Evolutionary conservation across 2,329 filamentous ascomycete genomes (phyloP).

Genomic region (Fusarium temperatum): DNA sequence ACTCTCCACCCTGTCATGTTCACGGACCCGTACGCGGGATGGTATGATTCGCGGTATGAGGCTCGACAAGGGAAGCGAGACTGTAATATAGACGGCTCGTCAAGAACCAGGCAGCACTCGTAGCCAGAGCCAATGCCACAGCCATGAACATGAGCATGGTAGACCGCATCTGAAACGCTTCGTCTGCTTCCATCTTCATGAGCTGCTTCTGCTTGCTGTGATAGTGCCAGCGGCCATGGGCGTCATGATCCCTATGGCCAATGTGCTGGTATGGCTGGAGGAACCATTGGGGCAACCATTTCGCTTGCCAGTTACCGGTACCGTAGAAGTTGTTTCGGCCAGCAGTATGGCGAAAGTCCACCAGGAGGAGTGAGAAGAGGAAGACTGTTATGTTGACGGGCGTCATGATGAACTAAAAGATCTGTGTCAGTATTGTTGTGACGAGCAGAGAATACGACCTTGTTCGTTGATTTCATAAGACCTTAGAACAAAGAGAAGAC

Average conservation of each 20-base stretch:
- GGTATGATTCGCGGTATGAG: slow-evolving; percentile 7
- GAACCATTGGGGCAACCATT: slow-evolving; percentile 31
- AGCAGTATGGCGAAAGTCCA: slow-evolving; percentile 66
- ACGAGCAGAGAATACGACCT: not conserved
- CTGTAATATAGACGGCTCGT: slow-evolving; percentile 25
- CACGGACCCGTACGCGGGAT: slow-evolving; percentile 6
- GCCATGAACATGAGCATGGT: slow-evolving; percentile 62
- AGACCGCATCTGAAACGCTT: slow-evolving; percentile 69
- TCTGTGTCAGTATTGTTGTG: slow-evolving; percentile 10
- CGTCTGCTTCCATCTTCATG: slow-evolving; percentile 67
- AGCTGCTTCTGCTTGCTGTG: slow-evolving; percentile 68
- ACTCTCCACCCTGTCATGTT: not conserved
- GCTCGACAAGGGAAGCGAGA: slow-evolving; percentile 14
- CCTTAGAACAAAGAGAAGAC: not conserved
- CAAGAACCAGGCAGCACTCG: slow-evolving; percentile 24
- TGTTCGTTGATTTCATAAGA: not conserved
- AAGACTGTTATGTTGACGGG: slow-evolving; percentile 72
- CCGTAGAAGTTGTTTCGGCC: slow-evolving; percentile 53
- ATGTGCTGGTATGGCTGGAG: slow-evolving; percentile 53
- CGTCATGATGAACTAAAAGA: slow-evolving; percentile 60
- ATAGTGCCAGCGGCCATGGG: slow-evolving; percentile 54
- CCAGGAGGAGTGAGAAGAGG: slow-evolving; percentile 69
- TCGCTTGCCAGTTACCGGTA: slow-evolving; percentile 44
- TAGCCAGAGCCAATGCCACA: slow-evolving; percentile 34
- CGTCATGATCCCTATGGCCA: slow-evolving; percentile 33